These are phyloP conservation scores for Ceratobasidium papillatum DNA, from an alignment of 1,284 basidiomycete species.

Conservation along the genomic window DNA sequence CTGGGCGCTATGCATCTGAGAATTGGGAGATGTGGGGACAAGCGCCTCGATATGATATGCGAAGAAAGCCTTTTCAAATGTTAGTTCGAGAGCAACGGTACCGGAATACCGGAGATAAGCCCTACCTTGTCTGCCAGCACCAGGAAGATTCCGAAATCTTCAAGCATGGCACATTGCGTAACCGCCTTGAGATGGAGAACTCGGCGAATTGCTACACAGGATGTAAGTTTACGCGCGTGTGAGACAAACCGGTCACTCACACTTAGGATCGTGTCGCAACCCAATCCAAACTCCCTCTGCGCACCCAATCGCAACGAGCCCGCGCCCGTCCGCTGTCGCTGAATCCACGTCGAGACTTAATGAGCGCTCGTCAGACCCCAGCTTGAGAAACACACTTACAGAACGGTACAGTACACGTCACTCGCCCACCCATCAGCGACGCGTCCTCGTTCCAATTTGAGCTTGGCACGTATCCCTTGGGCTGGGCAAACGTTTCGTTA, in stretches of 20 bases:
- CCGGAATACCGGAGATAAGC: not conserved
- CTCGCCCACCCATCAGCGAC: slow-evolving; percentile 80
- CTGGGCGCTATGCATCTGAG: slow-evolving; percentile 62
- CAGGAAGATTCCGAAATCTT: slow-evolving; percentile 94
- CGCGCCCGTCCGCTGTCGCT: slow-evolving; percentile 84
- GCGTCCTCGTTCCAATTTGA: slow-evolving; percentile 74
- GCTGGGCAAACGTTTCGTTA: slow-evolving; percentile 82
- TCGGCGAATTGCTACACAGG: slow-evolving; percentile 74
- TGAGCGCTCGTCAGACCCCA: not conserved
- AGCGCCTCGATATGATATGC: slow-evolving; percentile 96
- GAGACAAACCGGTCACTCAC: slow-evolving; percentile 56
- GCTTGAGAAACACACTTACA: slow-evolving; percentile 61
- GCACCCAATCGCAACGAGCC: slow-evolving; percentile 91
- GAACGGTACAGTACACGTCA: slow-evolving; percentile 93
- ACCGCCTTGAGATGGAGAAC: slow-evolving; percentile 91
- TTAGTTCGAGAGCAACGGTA: not conserved
- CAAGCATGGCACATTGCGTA: slow-evolving; percentile 92
- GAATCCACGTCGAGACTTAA: slow-evolving; percentile 34
- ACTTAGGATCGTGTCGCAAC: slow-evolving; percentile 84
- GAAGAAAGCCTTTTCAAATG: slow-evolving; percentile 65
- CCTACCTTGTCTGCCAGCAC: slow-evolving; percentile 89
- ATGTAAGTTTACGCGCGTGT: not conserved
- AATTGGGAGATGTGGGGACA: slow-evolving; percentile 82
- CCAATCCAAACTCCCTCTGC: slow-evolving; percentile 98
- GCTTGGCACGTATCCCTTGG: slow-evolving; percentile 58